These are phyloP conservation scores for Pisolithus thermaeus DNA, from an alignment of 1,284 basidiomycete genomes.

Conservation along the genomic window DNA sequence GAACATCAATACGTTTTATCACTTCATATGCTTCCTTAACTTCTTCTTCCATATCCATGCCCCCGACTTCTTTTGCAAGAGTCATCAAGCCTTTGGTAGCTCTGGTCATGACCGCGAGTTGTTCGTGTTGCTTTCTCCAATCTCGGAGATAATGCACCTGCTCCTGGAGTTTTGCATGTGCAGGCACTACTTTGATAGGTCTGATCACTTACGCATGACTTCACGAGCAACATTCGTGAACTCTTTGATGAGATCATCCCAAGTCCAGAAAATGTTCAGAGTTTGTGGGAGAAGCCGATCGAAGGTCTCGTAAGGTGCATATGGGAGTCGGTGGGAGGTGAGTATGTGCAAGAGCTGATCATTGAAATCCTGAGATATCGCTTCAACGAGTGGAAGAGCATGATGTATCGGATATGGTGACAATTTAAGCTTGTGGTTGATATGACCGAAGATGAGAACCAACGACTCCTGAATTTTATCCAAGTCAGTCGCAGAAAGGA, in stretches of 20 bases:
- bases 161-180: conserved; percentile 90
- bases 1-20: conserved; percentile 92
- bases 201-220: conserved; percentile 84
- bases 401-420: no score
- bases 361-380: no score
- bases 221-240: conserved; percentile 97
- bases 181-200: conserved; percentile 95
- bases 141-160: conserved; percentile 69
- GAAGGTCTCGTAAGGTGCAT: conserved; percentile 92
- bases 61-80: conserved; percentile 67
- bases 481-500: no score
- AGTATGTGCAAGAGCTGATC: conserved; percentile 74
- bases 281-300: conserved; percentile 78
- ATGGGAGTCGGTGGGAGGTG: conserved; percentile 84
- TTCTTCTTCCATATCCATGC: conserved; percentile 95
- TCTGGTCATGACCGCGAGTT: no score
- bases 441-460: no score
- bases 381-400: no score
- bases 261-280: conserved; percentile 83
- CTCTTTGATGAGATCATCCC: conserved; percentile 98
- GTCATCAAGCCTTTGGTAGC: conserved; percentile 18
- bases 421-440: no score
- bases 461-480: no score
- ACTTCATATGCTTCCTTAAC: conserved; percentile 93
- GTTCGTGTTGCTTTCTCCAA: no score